These are phyloP conservation scores for Mortierella sp. DNA, from an alignment of 371 early-diverging fungal genomes.

Conservation along the genomic window DNA sequence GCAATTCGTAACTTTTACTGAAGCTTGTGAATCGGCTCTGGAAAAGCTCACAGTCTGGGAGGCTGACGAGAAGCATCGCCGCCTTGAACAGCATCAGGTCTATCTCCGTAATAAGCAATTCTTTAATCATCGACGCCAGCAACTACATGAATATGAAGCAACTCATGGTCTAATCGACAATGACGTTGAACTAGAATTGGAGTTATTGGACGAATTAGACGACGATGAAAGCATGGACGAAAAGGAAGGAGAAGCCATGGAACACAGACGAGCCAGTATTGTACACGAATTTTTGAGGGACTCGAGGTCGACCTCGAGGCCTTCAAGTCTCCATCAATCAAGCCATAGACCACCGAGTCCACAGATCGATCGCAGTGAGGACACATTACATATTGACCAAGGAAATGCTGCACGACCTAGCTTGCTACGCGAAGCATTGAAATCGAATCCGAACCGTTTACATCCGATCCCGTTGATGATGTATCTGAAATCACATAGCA, in stretches of 20 bases:
- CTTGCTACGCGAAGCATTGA: background rate
- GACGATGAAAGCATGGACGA: slow-evolving; percentile 36
- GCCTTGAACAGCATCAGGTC: slow-evolving; percentile 1
- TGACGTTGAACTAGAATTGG: slow-evolving; percentile 17
- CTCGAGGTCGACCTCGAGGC: background rate
- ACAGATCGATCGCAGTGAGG: background rate
- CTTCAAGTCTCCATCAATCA: too few species aligned
- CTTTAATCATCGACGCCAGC: slow-evolving; percentile 10
- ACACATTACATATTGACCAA: background rate
- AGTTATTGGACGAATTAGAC: slow-evolving; percentile 35
- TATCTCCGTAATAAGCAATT: slow-evolving; percentile 12
- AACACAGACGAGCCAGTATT: slow-evolving; percentile 15
- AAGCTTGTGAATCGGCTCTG: slow-evolving; percentile 18
- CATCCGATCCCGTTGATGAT: background rate
- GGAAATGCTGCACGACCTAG: background rate
- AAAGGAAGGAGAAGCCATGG: slow-evolving; percentile 19
- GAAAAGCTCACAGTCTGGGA: slow-evolving; percentile 28
- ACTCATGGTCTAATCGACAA: background rate
- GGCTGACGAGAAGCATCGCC: slow-evolving; percentile 3
- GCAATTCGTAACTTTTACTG: slow-evolving; percentile 21
- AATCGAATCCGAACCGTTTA: background rate
- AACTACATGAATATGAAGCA: background rate
- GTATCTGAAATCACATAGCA: background rate
- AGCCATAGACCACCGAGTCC: too few species aligned
- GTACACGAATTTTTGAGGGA: slow-evolving; percentile 15